These are phyloP conservation scores for Spiraea crenata DNA, from an alignment of 331 rosid species.

Conservation along the genomic window DNA sequence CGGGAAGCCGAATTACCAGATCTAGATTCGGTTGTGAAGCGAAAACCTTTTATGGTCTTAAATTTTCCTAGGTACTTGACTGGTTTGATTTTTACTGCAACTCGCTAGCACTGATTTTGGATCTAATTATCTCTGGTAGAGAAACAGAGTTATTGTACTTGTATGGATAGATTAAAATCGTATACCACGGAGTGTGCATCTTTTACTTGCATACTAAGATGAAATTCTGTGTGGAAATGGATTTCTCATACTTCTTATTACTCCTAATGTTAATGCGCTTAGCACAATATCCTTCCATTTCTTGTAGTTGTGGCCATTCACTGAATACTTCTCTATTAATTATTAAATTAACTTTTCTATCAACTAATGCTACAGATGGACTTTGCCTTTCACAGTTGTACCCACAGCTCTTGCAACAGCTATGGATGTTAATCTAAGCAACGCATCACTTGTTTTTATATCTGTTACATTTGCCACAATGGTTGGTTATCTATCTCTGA, in stretches of 20 bases:
- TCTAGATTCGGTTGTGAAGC: not conserved
- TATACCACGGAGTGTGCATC: not conserved
- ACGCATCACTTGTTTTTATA: constrained; percentile 90
- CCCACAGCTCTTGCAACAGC: constrained; percentile 98
- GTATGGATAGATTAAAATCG: not conserved
- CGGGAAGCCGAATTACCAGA: too few relatives aligned
- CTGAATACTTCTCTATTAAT: constrained; percentile 8
- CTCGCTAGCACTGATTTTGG: not conserved
- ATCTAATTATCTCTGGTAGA: not conserved
- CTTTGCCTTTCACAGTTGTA: constrained; percentile 99
- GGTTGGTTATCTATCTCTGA: constrained; percentile 57
- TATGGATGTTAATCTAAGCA: constrained; percentile 93
- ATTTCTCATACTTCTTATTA: not conserved
- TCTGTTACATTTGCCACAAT: constrained; percentile 99
- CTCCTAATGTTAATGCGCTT: not conserved
- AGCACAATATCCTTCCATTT: not conserved
- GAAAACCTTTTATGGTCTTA: not conserved
- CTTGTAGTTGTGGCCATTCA: constrained; percentile 10
- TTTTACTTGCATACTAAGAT: not conserved
- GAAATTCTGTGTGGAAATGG: not conserved
- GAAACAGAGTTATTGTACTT: not conserved
- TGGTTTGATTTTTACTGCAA: not conserved
- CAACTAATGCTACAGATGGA: constrained; percentile 99
- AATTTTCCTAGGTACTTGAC: not conserved
- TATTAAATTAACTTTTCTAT: constrained; percentile 75